Base-by-base conservation (phyloP, 1,284 basidiomycete genomes). In the Cryptococcus amylolentus region DNA sequence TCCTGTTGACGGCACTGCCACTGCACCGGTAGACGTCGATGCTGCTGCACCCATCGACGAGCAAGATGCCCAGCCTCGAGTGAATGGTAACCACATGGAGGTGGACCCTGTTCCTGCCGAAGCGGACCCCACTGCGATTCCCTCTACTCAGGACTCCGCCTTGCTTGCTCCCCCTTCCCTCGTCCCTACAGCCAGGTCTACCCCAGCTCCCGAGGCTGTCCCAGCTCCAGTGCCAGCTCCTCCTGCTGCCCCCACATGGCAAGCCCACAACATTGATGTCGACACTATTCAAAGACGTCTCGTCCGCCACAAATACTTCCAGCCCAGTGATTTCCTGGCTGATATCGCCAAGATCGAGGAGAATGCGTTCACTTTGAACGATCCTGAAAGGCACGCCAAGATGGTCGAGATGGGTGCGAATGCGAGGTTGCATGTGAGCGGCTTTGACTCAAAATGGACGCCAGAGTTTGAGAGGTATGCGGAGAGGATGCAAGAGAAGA, bases 351-450 rank as follows among this genome's bases (percentile, higher is more conserved):
- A 88, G 77, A 97, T 98, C 60, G 88, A 94, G 20, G 84, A 88
- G 64, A 98, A 98, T 65, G 89, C 95, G 0, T 80, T 84, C 46
- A 80, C 80, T 26, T 67, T 84, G 49, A 82, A 86, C 60, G 92
- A 98, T 70, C 74, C 80, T 9, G 95, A 95, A 10, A 81, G 88
- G 40, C 76, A 90, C 35, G 83, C 85, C 67, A 88, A 88, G 64
- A 89, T 96, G 0, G 87, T 91, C 60, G 88, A 92, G 52, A 91
- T 98, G 91, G 84, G 86, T 57, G 93, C 87, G 31, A 86, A 91
- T 46, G 84, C 91, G 0, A 83, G 90, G 70, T 86, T 97, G 58
- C 88, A 92, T 78, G 83, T 96, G 54, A 77, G 78, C 60, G 87
- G 89, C 66, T 93, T 97, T 70, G 96, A 98, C 72, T 83, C 84